Percentiles rank a stretch among this genome's conserved stretches.
phyloP scores from a whole-genome alignment of 2,329 filamentous ascomycete genomes.

The Alternaria brassicae region DNA sequence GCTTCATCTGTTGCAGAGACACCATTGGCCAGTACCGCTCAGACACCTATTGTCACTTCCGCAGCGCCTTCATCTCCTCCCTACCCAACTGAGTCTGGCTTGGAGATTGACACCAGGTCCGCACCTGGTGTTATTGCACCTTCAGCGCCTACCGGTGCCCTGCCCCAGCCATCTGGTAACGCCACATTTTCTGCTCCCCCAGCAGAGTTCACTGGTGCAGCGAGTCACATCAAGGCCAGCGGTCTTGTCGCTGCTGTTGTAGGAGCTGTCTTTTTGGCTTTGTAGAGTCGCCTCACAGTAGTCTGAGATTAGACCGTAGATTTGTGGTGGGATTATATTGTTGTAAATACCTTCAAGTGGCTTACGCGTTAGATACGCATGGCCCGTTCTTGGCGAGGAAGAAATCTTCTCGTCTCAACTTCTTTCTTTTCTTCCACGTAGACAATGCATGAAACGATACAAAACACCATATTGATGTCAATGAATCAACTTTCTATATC shows the following conservation, averaged over 20 bases:
- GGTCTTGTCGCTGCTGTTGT: constrained; percentile 31
- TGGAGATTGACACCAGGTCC: constrained; percentile 39
- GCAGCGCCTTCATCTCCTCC: constrained; percentile 15
- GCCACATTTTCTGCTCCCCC: constrained; percentile 28
- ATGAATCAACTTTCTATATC: background rate
- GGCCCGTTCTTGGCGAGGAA: background rate
- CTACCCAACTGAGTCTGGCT: constrained; percentile 30
- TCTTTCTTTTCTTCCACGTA: background rate
- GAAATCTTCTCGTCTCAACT: background rate
- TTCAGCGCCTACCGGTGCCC: constrained; percentile 29
- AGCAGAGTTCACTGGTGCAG: constrained; percentile 39
- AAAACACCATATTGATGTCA: background rate
- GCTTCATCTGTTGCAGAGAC: constrained; percentile 8
- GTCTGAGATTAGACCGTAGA: background rate
- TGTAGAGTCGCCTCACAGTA: constrained; percentile 18
- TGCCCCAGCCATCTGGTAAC: constrained; percentile 30
- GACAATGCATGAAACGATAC: background rate
- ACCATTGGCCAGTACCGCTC: background rate
- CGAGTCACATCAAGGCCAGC: constrained; percentile 31
- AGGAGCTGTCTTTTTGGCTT: constrained; percentile 35
- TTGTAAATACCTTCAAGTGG: background rate
- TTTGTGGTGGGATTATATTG: background rate
- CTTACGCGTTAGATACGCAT: background rate
- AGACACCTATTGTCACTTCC: background rate
- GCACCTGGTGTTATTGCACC: constrained; percentile 32